Evolutionary conservation across 73 alveolate genomes (phyloP).

Genomic region (Breviolum minutum): DNA sequence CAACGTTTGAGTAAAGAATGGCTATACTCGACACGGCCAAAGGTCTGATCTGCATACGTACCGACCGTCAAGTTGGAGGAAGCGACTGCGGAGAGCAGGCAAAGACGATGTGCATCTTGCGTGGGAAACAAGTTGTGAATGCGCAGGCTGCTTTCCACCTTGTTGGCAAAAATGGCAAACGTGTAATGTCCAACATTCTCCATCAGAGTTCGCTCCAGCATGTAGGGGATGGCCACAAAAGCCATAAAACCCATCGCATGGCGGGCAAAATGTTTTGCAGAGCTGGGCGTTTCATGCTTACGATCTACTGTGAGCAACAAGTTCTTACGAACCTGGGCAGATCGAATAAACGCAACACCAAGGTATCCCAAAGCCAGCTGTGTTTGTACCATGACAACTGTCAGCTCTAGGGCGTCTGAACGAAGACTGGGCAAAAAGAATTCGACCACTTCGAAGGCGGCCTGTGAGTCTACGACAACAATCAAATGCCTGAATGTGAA

Average conservation of each 20-base stretch:
- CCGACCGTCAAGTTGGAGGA: constrained; percentile 45
- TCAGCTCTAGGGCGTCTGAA: constrained; percentile 20
- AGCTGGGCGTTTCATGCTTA: neutral
- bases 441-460: constrained; percentile 7
- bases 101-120: neutral
- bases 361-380: constrained; percentile 48
- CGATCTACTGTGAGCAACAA: constrained; percentile 27
- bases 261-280: constrained; percentile 10
- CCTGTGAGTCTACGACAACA: neutral
- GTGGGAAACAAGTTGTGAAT: neutral
- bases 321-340: constrained; percentile 27
- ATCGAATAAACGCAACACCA: constrained; percentile 10
- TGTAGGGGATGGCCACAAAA: constrained; percentile 4
- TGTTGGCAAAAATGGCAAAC: constrained; percentile 1
- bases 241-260: constrained; percentile 35
- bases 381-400: neutral
- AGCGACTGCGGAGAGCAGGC: constrained; percentile 37
- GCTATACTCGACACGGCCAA: neutral
- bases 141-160: constrained; percentile 45
- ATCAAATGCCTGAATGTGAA: neutral
- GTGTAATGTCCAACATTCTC: constrained; percentile 28
- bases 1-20: too few relatives aligned
- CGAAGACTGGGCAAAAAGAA: constrained; percentile 44
- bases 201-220: constrained; percentile 33
- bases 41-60: constrained; percentile 15